Percentiles rank a stretch among this genome's conserved stretches.
These are phyloP conservation scores for Suillus subaureus DNA, from an alignment of 768 basidiomycete species.

Conservation along the genomic window DNA sequence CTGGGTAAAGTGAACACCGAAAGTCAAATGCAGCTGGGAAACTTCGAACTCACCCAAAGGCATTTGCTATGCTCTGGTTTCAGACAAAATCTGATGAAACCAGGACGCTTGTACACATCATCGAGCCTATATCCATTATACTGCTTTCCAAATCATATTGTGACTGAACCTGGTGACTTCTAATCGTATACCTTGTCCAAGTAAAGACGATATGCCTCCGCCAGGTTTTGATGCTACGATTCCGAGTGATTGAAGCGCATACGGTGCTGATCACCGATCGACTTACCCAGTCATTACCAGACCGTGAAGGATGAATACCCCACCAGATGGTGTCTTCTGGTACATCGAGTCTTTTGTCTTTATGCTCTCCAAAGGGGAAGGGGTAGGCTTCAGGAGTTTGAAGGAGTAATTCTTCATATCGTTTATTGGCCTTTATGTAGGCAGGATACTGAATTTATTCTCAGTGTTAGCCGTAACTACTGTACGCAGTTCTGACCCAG, in stretches of 20 bases:
- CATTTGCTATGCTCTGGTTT: not conserved
- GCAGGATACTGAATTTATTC: constrained; percentile 10
- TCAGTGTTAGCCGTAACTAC: not conserved
- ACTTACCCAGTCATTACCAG: constrained; percentile 10
- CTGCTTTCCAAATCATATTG: constrained; percentile 22
- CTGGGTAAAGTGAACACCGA: not conserved
- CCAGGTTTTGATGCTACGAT: constrained; percentile 18
- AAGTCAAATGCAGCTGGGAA: not conserved
- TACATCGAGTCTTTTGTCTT: constrained; percentile 13
- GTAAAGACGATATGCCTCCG: constrained; percentile 15
- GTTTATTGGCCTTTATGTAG: constrained; percentile 12
- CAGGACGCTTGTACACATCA: constrained; percentile 10
- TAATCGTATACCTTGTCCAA: constrained; percentile 17
- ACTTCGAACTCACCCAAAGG: not conserved
- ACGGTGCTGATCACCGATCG: not conserved
- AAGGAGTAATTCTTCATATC: constrained; percentile 21
- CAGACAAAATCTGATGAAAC: constrained; percentile 19
- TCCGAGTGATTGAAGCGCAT: not conserved
- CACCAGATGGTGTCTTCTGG: constrained; percentile 18
- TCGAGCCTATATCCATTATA: constrained; percentile 22
- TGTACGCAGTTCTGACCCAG: constrained; percentile 18
- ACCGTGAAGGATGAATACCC: constrained; percentile 12
- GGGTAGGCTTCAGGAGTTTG: constrained; percentile 15
- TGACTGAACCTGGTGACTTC: constrained; percentile 26
- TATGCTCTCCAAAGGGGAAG: constrained; percentile 8